Conservation (phyloP, 345 rosid genomes). For the Moricandia arvensis region DNA sequence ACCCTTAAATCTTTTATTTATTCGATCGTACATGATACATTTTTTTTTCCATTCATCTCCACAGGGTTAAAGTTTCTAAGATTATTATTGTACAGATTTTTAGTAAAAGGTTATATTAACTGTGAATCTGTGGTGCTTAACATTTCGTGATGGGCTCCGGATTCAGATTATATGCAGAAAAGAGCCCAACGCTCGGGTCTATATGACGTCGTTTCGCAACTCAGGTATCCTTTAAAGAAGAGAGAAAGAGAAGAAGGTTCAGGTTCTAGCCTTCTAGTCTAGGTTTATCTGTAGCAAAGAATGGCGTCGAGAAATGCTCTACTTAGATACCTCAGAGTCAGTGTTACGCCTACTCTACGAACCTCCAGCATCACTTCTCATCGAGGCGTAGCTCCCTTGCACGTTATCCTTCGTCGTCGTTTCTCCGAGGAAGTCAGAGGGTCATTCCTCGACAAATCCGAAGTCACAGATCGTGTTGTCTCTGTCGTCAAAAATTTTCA, state of each 20-base stretch:
- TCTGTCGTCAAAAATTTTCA: neutral
- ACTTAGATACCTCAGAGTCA: neutral
- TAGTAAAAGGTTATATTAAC: too few species aligned
- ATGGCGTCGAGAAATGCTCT: slow-evolving; percentile 5
- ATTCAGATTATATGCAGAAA: too few species aligned
- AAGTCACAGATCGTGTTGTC: slow-evolving; percentile 14
- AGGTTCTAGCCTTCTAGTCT: neutral
- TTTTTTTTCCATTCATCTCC: too few species aligned
- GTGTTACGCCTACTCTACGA: neutral
- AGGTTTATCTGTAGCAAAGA: neutral
- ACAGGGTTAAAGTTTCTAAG: too few species aligned
- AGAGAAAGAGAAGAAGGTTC: neutral
- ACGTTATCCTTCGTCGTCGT: neutral
- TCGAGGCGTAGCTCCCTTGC: neutral
- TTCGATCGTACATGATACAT: too few species aligned
- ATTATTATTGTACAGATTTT: too few species aligned
- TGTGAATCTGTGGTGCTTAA: too few species aligned
- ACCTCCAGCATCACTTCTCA: neutral
- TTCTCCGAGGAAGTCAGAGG: slow-evolving; percentile 15
- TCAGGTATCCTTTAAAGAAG: too few species aligned
- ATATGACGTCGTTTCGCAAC: too few species aligned
- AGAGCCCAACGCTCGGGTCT: too few species aligned
- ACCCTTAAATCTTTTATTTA: too few species aligned
- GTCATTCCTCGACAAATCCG: neutral
- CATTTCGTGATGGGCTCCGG: too few species aligned